phyloP scores from a whole-genome alignment of 257 asterid species.

The Osmanthus fragrans region DNA sequence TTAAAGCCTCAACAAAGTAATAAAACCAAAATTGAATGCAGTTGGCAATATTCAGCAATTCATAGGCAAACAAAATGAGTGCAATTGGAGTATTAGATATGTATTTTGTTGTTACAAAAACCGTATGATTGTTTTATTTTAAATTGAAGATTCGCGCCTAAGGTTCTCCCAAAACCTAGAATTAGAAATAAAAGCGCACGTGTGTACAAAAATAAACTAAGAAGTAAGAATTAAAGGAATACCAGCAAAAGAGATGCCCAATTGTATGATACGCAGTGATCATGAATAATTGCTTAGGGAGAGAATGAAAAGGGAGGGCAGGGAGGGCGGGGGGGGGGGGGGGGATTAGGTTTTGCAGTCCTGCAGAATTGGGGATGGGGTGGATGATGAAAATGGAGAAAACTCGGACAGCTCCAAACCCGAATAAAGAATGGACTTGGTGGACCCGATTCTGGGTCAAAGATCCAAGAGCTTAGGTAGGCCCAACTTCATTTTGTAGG shows the following conservation, averaged over 20 bases:
- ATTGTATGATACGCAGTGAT: slow-evolving; percentile 11
- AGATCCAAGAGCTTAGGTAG: no score
- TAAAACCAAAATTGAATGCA: neutral
- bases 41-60: neutral
- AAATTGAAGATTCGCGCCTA: slow-evolving; percentile 34
- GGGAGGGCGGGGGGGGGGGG: neutral
- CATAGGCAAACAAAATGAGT: slow-evolving; percentile 3
- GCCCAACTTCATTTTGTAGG: no score
- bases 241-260: slow-evolving; percentile 6
- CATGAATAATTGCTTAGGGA: slow-evolving; percentile 2
- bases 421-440: no score
- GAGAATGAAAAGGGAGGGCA: no score
- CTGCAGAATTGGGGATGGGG: slow-evolving; percentile 20
- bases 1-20: neutral
- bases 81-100: neutral
- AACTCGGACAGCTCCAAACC: slow-evolving; percentile 1
- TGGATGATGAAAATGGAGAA: slow-evolving; percentile 12
- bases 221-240: neutral
- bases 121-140: slow-evolving; percentile 25
- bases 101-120: slow-evolving; percentile 23
- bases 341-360: slow-evolving; percentile 31
- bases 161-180: slow-evolving; percentile 25
- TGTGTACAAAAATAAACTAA: slow-evolving; percentile 6
- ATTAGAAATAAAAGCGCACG: slow-evolving; percentile 16
- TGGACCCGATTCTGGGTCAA: no score